Evolutionary conservation across 371 early-diverging fungal species (phyloP), one percentile per base, ranked within the genome.

Genomic region (Lichtheimia corymbifera): DNA sequence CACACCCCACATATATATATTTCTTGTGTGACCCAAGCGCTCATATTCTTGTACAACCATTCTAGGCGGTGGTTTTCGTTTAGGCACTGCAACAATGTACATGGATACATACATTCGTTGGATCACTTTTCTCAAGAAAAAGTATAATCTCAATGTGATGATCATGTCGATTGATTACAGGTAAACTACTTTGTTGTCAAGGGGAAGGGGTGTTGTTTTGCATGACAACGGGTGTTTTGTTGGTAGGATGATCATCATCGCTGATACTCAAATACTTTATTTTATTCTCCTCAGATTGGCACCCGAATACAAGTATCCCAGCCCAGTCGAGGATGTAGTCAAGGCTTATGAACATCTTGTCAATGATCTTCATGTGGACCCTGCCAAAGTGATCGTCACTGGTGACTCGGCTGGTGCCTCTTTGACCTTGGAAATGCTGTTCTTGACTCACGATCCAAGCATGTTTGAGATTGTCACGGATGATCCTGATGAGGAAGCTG

Each of bases 131-230:
- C 57, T 64, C 50, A 76, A 79, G 51, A 60, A 70, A 27, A 65
- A 59, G 20, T 67, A 72, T 40, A 70, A 70, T n/a, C 30, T 79
- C 28, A 63, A 74, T 43, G 74, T 59, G 5, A 50, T 76, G 17
- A 76, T 79, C n/a, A 74, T 79, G 74, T 76, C 76, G 18, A 68
- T 74, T 7, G 73, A 76, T 43, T 71, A 79, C 50, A 53, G 76
- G 65, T 65, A 63, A 42, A 42, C 14, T n/a, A 40, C 2, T 6
- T 49, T 49, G 27, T 35, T 35, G 35, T 18, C 58, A 45, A 28
- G 25, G 25, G 15, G 30, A 14, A 9, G 22, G 22, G 18, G 44
- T 43, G 55, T 12, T 22, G 53, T n/a, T 2, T 22, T 47, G 45
- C 28, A 28, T 28, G 28, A 28, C 1, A 28, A 28, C 4, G 28